Base-by-base conservation (phyloP, 1,139 yeast genomes). In the Candida albicans region DNA sequence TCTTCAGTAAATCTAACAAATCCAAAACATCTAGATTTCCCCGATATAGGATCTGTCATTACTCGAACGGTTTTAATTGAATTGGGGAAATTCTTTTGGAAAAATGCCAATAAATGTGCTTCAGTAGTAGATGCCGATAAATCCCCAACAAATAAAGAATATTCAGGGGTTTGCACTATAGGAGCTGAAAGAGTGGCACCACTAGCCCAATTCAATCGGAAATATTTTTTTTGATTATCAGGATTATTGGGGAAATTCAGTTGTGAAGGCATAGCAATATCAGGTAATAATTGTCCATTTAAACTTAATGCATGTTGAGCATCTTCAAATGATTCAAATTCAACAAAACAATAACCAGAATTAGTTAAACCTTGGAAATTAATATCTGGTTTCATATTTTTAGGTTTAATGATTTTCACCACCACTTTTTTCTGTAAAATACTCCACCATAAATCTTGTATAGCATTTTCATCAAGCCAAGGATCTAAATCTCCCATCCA, bases 401-500 rank as follows among this genome's bases (percentile, higher is more conserved):
- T 72, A 5, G 82, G 82, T 47, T 70, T 77, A 54, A 81, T 81
- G 49, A 82, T 62, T 52, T 80, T 81, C 34, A 80, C 81, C 40
- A 67, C 54, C 46, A 79, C 71, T 50, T 60, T 58, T 54, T 75
- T 62, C 53, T 66, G 53, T 53, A 77, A 52, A 12, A 72, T 58
- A 42, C 64, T 68, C 73, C 73, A 69, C 91, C 91, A 84, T 37
- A 85, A 72, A 47, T 74, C 75, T 36, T 70, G 72, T 36, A 85
- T 77, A 1, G 77, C 76, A 22, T 64, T 60, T 57, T 85, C 91
- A 53, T 82, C 87, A 65, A 87, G 75, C 75, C 82, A 77, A 13
- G 87, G 87, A 56, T 84, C 91, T 51, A 85, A 67, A 56, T 84
- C 93, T 15, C 93, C 93, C 93, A 85, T 85, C 88, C 88, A 82